Evolutionary conservation across 192 early-diverging fungal species (phyloP), one percentile per base, ranked within the genome.

Genomic region (Thoreauomyces humboldtii): DNA sequence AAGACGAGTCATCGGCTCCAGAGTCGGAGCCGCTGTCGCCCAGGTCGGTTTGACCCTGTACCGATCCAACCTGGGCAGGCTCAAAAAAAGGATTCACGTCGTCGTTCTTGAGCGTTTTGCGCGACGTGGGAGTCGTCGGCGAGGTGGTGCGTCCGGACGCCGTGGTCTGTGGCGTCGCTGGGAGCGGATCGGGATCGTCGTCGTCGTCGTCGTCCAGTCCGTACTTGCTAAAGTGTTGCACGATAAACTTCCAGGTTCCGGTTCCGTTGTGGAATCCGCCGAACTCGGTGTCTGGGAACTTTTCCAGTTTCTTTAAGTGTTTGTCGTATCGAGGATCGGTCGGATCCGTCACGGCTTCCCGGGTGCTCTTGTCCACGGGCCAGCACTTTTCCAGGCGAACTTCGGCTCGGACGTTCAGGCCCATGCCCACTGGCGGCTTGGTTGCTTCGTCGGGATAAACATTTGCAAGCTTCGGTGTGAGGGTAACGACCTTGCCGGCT

Each of bases 201-300:
- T 83, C 83, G 22, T 86, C 80, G 24, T 86, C 86, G 42, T 88
- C 86, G 37, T 81, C 80, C 57, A 95, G 68, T 9, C 91, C 92
- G 66, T 96, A 96, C 45, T 79, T 74, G 61, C 84, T 89, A 74
- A 86, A 86, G 64, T 93, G 89, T 59, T 93, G 80, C 7, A 99
- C 96, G 15, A 80, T 68, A 76, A 99, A 99, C n/a, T 75, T 86
- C 97, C 97, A 99, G 0, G 79, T 81, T 21, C 95, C 93, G 15
- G 86, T 84, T 9, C 78, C 69, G 41, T 81, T 63, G 36, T 83
- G 73, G 70, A 84, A 99, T 35, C 83, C 86, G 19, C 93, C 69
- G 73, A 96, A 94, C 43, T 83, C 75, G 0, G 92, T 96, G 34
- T 89, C 89, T 21, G 79, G 68, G n/a, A 91, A 84, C 2, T 66